Percentiles rank a stretch among this genome's conserved stretches.
phyloP scores from a whole-genome alignment of 1,284 basidiomycete species.

The Papiliotrema nemorosa region DNA sequence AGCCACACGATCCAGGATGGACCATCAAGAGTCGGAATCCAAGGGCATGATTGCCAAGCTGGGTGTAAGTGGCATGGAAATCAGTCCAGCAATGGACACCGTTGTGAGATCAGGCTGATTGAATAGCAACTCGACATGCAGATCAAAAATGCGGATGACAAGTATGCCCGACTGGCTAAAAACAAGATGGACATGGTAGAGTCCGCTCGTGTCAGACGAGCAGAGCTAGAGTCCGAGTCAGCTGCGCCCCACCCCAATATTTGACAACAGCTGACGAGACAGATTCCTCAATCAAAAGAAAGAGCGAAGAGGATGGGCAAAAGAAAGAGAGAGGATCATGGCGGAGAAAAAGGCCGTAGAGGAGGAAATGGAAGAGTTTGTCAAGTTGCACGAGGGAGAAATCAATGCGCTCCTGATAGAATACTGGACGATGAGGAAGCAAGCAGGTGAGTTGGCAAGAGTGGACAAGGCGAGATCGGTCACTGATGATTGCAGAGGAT shows the following conservation, averaged over 20 bases:
- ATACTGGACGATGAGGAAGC: slow-evolving; percentile 73
- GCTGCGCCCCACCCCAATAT: slow-evolving; percentile 43
- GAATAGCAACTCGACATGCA: slow-evolving; percentile 69
- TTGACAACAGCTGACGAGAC: neutral
- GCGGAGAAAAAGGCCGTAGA: slow-evolving; percentile 34
- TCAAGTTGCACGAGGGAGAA: slow-evolving; percentile 67
- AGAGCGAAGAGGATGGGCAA: slow-evolving; percentile 27
- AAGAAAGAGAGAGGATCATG: slow-evolving; percentile 24
- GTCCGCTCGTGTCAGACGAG: slow-evolving; percentile 54
- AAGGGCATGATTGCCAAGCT: slow-evolving; percentile 63
- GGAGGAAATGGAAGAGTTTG: slow-evolving; percentile 65
- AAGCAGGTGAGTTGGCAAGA: slow-evolving; percentile 58
- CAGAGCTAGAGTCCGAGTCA: slow-evolving; percentile 70
- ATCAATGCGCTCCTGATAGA: slow-evolving; percentile 70
- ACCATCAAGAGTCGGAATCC: slow-evolving; percentile 66
- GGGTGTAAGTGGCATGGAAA: slow-evolving; percentile 54
- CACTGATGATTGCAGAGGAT: slow-evolving; percentile 27
- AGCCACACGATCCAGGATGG: slow-evolving; percentile 62
- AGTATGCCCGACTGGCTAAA: slow-evolving; percentile 66
- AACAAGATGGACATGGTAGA: slow-evolving; percentile 69
- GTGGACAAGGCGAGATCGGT: neutral
- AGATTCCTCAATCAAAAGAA: slow-evolving; percentile 30
- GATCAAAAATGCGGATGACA: slow-evolving; percentile 68
- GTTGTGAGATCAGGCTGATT: neutral
- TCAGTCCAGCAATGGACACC: neutral